Evolutionary conservation across 2,329 filamentous ascomycete species (phyloP), one percentile per base, ranked within the genome.

Genomic region (Paracoccidioides brasiliensis): DNA sequence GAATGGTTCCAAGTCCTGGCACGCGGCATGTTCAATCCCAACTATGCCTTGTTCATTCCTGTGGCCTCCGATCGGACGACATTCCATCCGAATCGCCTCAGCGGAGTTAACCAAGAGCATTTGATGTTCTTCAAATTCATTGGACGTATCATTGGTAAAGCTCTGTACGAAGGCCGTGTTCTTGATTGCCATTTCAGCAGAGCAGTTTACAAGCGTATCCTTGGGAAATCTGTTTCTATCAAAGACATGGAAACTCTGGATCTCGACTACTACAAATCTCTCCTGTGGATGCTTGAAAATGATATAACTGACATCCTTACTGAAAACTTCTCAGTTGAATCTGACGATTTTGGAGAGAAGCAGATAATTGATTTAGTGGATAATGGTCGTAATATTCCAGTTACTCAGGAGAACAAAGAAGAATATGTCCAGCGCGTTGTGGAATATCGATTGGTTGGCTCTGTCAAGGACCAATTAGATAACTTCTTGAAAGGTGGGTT

Each of bases 181-280:
- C 83, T 98, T 35, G 93, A 98, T 71, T 98, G 93, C 72, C 95
- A 97, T 78, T 98, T 98, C 76, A 97, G 91, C 73, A 85, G 93
- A 67, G 94, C 94, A 12, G 91, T 98, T 53, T 98, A 98, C 79
- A 97, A 97, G 76, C 86, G 89, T 62, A 96, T 98, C 61, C 81
- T 98, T 33, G 88, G 93, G 68, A 95, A 94, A 70, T 83, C 88
- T 3, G 91, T 97, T 43, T 96, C 90, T 7, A 86, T 98, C 71
- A 98, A 98, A 76, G 93, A 98, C 66, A 97, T 98, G 90, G 93
- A 98, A 72, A 96, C 90, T 28, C 86, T 98, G 59, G 93, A 98
- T 69, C 84, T 95, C 3, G 91, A 98, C 66, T 98, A 98, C 75
- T 96, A 97, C 81, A 98, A 97, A 72, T 97, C 91, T 12, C 80